phyloP scores from a whole-genome alignment of 2,329 filamentous ascomycete genomes.

The Penicillium olsonii region DNA sequence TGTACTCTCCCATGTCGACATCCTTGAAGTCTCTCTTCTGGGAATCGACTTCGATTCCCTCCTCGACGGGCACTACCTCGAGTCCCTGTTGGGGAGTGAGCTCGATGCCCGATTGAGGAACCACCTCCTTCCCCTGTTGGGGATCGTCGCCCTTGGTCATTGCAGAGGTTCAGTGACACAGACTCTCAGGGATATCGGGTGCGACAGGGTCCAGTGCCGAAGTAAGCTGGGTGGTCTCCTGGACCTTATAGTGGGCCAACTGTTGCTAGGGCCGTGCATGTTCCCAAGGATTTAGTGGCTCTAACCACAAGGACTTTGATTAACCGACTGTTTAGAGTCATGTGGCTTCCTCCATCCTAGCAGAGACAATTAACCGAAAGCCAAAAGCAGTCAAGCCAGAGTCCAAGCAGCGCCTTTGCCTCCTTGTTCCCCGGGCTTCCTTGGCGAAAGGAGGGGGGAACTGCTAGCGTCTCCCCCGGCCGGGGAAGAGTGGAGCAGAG shows the following conservation, averaged over 20 bases:
- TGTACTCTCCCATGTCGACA: conserved; percentile 15
- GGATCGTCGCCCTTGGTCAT: conserved; percentile 14
- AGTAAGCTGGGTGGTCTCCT: neutral
- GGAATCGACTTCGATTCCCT: neutral
- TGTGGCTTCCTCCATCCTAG: neutral
- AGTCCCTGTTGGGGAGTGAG: conserved; percentile 9
- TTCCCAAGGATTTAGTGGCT: neutral
- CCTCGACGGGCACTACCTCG: conserved; percentile 2
- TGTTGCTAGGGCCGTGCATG: neutral
- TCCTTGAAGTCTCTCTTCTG: neutral
- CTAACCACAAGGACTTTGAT: neutral
- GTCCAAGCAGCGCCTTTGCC: neutral
- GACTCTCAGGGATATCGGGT: neutral
- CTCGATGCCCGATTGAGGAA: neutral
- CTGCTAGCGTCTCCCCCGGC: neutral
- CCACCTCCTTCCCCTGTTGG: conserved; percentile 14
- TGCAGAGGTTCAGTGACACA: neutral
- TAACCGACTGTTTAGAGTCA: neutral
- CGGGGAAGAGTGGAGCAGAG: neutral
- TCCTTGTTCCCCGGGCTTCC: conserved; percentile 2
- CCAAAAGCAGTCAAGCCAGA: neutral
- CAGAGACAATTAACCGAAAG: neutral
- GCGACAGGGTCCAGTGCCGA: neutral
- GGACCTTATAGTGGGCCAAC: conserved; percentile 4
- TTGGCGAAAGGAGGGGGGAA: conserved; percentile 3